A percentile compares a stretch with the other conserved stretches of the same genome.
Evolutionary conservation across 1,284 basidiomycete genomes (phyloP).

Genomic region (Ustilago tritici): DNA sequence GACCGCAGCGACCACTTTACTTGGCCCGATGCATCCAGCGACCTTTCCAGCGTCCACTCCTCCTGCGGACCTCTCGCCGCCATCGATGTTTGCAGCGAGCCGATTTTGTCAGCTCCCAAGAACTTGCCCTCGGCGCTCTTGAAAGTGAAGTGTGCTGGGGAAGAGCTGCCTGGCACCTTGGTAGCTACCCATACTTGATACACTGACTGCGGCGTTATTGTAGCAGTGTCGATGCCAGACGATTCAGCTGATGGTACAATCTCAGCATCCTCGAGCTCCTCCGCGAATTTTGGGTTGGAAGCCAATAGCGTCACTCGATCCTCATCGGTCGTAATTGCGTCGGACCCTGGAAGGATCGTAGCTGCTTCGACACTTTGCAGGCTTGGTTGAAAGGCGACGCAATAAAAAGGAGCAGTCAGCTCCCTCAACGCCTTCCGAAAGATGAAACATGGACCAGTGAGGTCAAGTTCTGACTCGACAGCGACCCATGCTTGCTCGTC

Average conservation of each 20-base stretch:
- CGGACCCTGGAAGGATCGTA: conserved; percentile 7
- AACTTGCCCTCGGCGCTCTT: conserved; percentile 61
- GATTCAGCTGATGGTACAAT: conserved; percentile 21
- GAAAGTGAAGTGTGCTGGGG: conserved; percentile 51
- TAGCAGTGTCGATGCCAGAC: background rate
- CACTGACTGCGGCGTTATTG: conserved; percentile 50
- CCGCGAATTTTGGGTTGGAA: conserved; percentile 31
- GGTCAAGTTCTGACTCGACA: conserved; percentile 37
- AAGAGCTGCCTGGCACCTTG: conserved; percentile 33
- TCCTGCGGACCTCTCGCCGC: conserved; percentile 65
- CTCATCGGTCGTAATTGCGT: conserved; percentile 10
- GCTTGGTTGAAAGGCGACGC: conserved; percentile 40
- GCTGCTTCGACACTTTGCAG: conserved; percentile 43
- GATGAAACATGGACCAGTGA: conserved; percentile 53
- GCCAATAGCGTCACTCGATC: conserved; percentile 26
- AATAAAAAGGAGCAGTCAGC: conserved; percentile 5
- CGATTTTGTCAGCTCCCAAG: conserved; percentile 51
- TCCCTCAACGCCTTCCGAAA: conserved; percentile 14
- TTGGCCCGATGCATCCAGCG: background rate
- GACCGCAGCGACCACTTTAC: conserved; percentile 38
- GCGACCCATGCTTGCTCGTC: conserved; percentile 60
- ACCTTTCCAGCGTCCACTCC: conserved; percentile 48
- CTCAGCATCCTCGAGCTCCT: conserved; percentile 43
- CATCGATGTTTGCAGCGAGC: conserved; percentile 42
- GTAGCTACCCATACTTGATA: conserved; percentile 65